phyloP scores from a whole-genome alignment of 257 asterid genomes.

The Fraxinus quadrangulata region DNA sequence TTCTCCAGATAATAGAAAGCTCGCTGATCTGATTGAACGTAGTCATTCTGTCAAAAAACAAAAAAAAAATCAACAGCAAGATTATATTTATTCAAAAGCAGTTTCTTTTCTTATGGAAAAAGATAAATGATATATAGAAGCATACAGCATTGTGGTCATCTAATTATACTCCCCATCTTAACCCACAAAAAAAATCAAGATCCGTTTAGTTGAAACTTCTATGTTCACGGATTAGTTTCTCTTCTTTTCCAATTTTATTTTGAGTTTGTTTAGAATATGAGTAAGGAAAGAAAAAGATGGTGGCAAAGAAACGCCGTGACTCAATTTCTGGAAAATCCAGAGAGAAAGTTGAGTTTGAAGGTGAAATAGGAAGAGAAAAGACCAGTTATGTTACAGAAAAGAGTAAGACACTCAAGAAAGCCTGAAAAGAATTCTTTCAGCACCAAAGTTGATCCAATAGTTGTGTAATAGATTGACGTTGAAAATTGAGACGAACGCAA shows the following conservation, averaged over 20 bases:
- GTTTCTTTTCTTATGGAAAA: neutral
- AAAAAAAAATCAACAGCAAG: neutral
- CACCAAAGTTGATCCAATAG: neutral
- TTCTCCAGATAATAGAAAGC: constrained; percentile 81
- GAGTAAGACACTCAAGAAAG: neutral
- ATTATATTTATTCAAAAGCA: constrained; percentile 4
- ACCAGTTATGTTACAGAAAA: neutral
- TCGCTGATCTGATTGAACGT: constrained; percentile 85
- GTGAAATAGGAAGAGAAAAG: neutral
- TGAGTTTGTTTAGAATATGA: neutral
- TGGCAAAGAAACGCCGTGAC: neutral
- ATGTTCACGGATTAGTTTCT: neutral
- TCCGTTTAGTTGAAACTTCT: neutral
- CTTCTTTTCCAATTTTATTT: neutral
- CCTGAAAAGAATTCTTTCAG: neutral
- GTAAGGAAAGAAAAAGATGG: neutral
- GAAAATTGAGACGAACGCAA: neutral
- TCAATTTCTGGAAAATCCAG: neutral
- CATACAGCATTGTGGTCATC: neutral
- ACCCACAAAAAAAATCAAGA: neutral
- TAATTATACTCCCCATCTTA: neutral
- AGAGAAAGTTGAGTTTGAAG: neutral
- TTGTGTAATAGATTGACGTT: too few species aligned
- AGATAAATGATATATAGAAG: constrained; percentile 19
- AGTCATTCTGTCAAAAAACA: constrained; percentile 56